Percentiles rank a stretch among this genome's conserved stretches.
phyloP scores from a whole-genome alignment of 2,329 filamentous ascomycete species.

The Cercospora nicotianae region DNA sequence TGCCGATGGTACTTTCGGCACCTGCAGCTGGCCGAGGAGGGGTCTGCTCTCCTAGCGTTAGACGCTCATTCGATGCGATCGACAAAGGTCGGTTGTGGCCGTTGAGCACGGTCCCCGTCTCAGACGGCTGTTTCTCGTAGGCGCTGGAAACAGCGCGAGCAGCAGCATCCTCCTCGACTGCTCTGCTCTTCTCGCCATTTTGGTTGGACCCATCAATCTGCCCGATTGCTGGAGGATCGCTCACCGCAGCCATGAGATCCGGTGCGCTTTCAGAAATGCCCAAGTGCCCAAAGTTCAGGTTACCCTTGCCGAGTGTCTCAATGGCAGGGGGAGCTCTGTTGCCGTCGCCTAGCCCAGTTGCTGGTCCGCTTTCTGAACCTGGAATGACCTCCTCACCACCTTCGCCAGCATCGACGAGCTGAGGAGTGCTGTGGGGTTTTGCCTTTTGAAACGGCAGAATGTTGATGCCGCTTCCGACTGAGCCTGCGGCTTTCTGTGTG shows the following conservation, averaged over 20 bases:
- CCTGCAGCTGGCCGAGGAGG: slow-evolving; percentile 64
- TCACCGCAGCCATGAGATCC: slow-evolving; percentile 57
- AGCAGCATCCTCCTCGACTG: slow-evolving; percentile 59
- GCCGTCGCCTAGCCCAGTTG: slow-evolving; percentile 51
- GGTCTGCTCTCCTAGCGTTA: slow-evolving; percentile 58
- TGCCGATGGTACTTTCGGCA: slow-evolving; percentile 53
- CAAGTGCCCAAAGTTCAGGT: slow-evolving; percentile 84
- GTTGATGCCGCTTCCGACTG: slow-evolving; percentile 70
- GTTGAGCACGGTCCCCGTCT: slow-evolving; percentile 36
- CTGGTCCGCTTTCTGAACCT: slow-evolving; percentile 27
- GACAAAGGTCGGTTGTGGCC: slow-evolving; percentile 42
- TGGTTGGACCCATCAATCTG: slow-evolving; percentile 16
- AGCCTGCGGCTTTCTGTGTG: slow-evolving; percentile 85
- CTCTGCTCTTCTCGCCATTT: slow-evolving; percentile 56
- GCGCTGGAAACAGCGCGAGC: slow-evolving; percentile 62
- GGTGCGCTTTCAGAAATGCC: slow-evolving; percentile 66
- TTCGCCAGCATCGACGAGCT: slow-evolving; percentile 18
- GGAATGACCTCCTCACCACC: slow-evolving; percentile 47
- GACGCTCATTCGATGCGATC: slow-evolving; percentile 40
- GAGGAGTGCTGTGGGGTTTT: slow-evolving; percentile 36
- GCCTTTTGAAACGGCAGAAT: slow-evolving; percentile 53
- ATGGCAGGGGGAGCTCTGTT: slow-evolving; percentile 69
- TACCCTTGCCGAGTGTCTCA: slow-evolving; percentile 83
- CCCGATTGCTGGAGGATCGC: neutral
- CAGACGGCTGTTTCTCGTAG: slow-evolving; percentile 49